A percentile compares a stretch with the other conserved stretches of the same genome.
Conservation (phyloP, 345 rosid genomes). For the Brassica rapa region DNA sequence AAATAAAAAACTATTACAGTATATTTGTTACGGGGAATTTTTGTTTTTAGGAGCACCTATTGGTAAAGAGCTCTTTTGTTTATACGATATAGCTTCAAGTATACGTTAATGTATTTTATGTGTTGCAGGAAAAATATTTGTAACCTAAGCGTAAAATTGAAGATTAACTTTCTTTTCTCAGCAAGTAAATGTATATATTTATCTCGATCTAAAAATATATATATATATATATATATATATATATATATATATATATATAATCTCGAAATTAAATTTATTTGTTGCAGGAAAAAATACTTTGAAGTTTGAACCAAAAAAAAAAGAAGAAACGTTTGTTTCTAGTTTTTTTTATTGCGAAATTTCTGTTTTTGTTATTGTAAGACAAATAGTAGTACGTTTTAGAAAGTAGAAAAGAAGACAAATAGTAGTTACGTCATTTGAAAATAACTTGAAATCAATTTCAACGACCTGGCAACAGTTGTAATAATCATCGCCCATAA, state of each 20-base stretch:
- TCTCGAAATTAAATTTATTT: background rate
- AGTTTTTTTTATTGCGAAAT: background rate
- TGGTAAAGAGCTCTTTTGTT: slow-evolving; percentile 29
- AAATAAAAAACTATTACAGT: background rate
- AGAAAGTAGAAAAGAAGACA: background rate
- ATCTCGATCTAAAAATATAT: background rate
- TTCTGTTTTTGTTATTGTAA: background rate
- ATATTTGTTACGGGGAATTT: slow-evolving; percentile 27
- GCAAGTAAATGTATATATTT: background rate
- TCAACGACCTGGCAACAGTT: slow-evolving; percentile 36
- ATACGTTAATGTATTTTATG: slow-evolving; percentile 3
- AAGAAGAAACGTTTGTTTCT: background rate
- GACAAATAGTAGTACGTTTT: slow-evolving; percentile 27
- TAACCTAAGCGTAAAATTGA: slow-evolving; percentile 23
- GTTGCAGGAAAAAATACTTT: background rate
- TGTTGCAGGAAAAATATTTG: no score
- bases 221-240: no score
- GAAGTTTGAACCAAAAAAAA: background rate
- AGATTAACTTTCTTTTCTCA: slow-evolving; percentile 1
- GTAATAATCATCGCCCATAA: slow-evolving; percentile 23
- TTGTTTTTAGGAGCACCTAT: slow-evolving; percentile 18
- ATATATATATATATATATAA: no score
- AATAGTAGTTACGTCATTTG: slow-evolving; percentile 2
- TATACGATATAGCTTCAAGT: slow-evolving; percentile 40
- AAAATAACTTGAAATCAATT: background rate